Evolutionary conservation across 2,329 filamentous ascomycete species (phyloP).

Genomic region (Colletotrichum gloeosporioides): DNA sequence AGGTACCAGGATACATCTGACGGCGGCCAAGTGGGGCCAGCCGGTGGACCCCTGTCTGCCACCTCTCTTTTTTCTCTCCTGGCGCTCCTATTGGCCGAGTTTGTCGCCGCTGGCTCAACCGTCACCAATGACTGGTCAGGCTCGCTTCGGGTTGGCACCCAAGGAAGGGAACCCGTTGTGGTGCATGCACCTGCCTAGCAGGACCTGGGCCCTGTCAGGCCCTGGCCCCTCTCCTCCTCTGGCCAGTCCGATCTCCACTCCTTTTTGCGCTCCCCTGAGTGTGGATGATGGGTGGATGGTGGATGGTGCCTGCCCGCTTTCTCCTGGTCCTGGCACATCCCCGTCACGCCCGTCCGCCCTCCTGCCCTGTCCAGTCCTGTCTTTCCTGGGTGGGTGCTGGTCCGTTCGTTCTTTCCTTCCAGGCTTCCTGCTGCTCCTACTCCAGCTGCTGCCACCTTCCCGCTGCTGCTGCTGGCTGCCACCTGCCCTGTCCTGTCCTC

Average conservation of each 20-base stretch:
- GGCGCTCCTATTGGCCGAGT: background rate
- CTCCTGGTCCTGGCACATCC: background rate
- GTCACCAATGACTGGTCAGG: background rate
- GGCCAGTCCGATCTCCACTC: constrained; percentile 15
- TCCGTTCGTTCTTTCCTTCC: constrained; percentile 5
- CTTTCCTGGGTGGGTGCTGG: background rate
- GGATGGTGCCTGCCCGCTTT: background rate
- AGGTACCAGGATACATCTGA: background rate
- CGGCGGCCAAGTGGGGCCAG: background rate
- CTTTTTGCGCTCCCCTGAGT: constrained; percentile 8
- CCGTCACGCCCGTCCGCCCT: constrained; percentile 20
- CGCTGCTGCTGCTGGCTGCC: background rate
- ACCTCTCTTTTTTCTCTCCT: background rate
- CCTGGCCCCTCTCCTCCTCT: background rate
- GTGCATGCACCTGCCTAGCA: constrained; percentile 4
- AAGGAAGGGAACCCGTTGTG: background rate
- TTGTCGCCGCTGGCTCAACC: background rate
- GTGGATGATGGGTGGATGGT: background rate
- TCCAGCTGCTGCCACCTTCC: constrained; percentile 11
- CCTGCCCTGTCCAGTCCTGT: constrained; percentile 7
- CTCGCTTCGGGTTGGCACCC: constrained; percentile 10
- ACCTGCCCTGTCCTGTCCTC: background rate
- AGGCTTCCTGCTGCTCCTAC: constrained; percentile 2
- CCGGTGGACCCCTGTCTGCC: background rate
- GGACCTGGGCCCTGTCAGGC: constrained; percentile 6